A percentile compares a stretch with the other conserved stretches of the same genome.
These are phyloP conservation scores for Flaveria linearis DNA, from an alignment of 129 eudicot species.

Conservation along the genomic window DNA sequence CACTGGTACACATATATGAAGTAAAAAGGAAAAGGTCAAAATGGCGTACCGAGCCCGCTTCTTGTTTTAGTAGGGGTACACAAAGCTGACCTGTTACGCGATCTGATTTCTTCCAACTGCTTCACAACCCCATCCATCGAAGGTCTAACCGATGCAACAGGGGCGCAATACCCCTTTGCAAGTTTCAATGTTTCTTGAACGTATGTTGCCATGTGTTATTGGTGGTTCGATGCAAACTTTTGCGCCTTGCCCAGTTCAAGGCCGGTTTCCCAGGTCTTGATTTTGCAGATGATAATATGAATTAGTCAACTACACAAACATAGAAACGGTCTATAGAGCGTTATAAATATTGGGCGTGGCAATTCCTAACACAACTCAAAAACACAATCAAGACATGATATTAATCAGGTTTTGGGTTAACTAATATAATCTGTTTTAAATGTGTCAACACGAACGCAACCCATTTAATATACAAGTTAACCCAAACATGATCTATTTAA, in stretches of 20 bases:
- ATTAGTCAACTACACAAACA: not conserved
- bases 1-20: not conserved
- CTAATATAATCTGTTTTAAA: not conserved
- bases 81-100: slow-evolving; percentile 71
- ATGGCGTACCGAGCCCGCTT: slow-evolving; percentile 76
- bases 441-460: not conserved
- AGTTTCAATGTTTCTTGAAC: slow-evolving; percentile 71
- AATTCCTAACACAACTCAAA: not conserved
- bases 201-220: slow-evolving; percentile 72
- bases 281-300: slow-evolving; percentile 41
- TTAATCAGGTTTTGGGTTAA: not conserved
- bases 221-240: slow-evolving; percentile 77
- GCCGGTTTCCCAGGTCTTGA: slow-evolving; percentile 68
- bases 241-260: slow-evolving; percentile 75
- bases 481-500: not conserved
- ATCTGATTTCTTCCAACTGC: slow-evolving; percentile 78
- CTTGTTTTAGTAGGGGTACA: slow-evolving; percentile 83
- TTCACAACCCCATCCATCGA: slow-evolving; percentile 74
- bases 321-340: not conserved
- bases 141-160: slow-evolving; percentile 68
- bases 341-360: not conserved
- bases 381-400: not conserved
- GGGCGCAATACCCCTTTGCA: slow-evolving; percentile 92
- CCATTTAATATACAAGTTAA: not conserved
- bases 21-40: slow-evolving; percentile 33